phyloP scores from a whole-genome alignment of 176 grass and related monocot genomes.

The Melocanna baccifera region DNA sequence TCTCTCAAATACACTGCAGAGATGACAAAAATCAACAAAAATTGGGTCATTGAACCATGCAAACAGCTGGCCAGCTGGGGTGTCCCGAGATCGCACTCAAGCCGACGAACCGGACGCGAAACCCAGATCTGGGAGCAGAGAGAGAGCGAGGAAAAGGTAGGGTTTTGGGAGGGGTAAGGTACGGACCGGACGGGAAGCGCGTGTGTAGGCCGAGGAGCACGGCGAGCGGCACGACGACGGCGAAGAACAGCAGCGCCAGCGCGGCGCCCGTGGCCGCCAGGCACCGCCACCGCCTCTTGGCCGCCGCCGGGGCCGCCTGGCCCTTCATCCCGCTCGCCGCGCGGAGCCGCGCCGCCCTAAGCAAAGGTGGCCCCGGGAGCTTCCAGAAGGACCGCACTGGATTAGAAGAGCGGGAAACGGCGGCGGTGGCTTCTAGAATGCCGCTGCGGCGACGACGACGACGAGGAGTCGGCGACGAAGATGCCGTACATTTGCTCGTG shows the following conservation, averaged over 20 bases:
- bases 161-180: neutral
- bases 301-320: conserved; percentile 9
- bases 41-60: neutral
- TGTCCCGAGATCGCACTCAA: neutral
- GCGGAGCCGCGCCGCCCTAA: neutral
- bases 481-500: neutral
- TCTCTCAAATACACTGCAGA: conserved; percentile 47
- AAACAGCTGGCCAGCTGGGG: neutral
- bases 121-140: conserved; percentile 8
- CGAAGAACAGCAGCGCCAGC: conserved; percentile 48
- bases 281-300: conserved; percentile 60
- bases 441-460: neutral
- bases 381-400: neutral
- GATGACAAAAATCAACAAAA: neutral
- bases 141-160: neutral
- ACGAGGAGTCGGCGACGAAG: neutral
- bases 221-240: conserved; percentile 54
- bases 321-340: conserved; percentile 46
- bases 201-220: conserved; percentile 64
- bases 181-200: conserved; percentile 58
- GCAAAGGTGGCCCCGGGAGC: neutral
- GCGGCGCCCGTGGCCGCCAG: conserved; percentile 33
- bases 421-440: neutral
- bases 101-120: neutral
- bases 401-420: neutral